Conservation (phyloP, 2,329 filamentous ascomycete species). For the Aspergillus eucalypticola region DNA sequence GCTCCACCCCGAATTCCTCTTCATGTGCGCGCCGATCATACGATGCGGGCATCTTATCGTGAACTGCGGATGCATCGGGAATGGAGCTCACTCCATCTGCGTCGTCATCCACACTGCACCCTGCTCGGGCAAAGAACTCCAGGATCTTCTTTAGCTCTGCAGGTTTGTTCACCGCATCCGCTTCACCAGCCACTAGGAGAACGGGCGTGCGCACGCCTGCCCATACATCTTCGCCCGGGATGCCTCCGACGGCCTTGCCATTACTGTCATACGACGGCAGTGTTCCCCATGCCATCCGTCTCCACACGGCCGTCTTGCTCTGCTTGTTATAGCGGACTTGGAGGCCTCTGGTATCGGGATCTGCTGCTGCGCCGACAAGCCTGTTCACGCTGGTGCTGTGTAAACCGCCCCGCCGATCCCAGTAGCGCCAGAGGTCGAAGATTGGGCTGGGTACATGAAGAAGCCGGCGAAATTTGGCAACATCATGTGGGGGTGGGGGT, state of each 20-base stretch:
- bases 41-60: conserved; percentile 23
- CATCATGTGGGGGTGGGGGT: conserved; percentile 58
- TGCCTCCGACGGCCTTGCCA: conserved; percentile 59
- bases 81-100: conserved; percentile 27
- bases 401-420: conserved; percentile 76
- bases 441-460: conserved; percentile 66
- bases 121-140: conserved; percentile 36
- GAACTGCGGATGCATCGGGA: conserved; percentile 34
- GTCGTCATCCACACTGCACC: conserved; percentile 27
- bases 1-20: conserved; percentile 28
- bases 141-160: conserved; percentile 69
- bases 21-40: conserved; percentile 27
- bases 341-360: conserved; percentile 43
- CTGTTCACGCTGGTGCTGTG: conserved; percentile 76
- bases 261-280: conserved; percentile 60
- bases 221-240: conserved; percentile 74
- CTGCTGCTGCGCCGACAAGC: conserved; percentile 57
- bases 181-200: conserved; percentile 74
- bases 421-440: conserved; percentile 74
- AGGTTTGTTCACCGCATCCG: conserved; percentile 74
- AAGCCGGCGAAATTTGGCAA: conserved; percentile 55
- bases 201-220: conserved; percentile 69
- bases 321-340: conserved; percentile 67
- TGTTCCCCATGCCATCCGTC: conserved; percentile 73
- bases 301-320: conserved; percentile 78